Percentiles rank a stretch among this genome's conserved stretches.
phyloP scores from a whole-genome alignment of 805 yeast species.

The Zygosaccharomyces lentus region DNA sequence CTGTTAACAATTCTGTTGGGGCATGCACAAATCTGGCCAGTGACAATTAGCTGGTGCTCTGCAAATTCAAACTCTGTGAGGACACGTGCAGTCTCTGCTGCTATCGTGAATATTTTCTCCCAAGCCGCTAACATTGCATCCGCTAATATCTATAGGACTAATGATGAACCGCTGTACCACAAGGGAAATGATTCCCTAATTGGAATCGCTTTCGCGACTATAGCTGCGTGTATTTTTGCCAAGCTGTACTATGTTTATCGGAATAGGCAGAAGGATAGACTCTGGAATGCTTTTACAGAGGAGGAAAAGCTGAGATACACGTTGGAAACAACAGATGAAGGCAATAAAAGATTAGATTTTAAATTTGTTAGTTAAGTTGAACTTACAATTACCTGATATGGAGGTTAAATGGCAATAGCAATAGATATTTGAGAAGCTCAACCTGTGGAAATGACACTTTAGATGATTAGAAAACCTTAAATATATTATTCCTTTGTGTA shows the following conservation, averaged over 20 bases:
- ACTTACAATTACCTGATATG: too few species aligned
- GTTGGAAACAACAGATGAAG: slow-evolving; percentile 45
- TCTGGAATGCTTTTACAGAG: slow-evolving; percentile 48
- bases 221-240: slow-evolving; percentile 29
- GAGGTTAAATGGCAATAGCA: too few species aligned
- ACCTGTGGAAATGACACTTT: too few species aligned
- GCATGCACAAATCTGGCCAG: slow-evolving; percentile 50
- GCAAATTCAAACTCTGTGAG: slow-evolving; percentile 58
- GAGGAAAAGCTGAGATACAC: slow-evolving; percentile 51
- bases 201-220: slow-evolving; percentile 35
- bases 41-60: slow-evolving; percentile 58
- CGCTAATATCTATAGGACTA: slow-evolving; percentile 51
- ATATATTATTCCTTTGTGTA: too few species aligned
- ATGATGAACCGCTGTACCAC: slow-evolving; percentile 57
- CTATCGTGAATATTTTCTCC: slow-evolving; percentile 59
- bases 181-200: slow-evolving; percentile 49
- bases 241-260: slow-evolving; percentile 36
- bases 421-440: too few species aligned
- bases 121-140: slow-evolving; percentile 55
- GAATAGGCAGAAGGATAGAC: slow-evolving; percentile 41
- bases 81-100: slow-evolving; percentile 61
- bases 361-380: slow-evolving; percentile 32
- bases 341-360: slow-evolving; percentile 56
- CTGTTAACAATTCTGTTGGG: slow-evolving; percentile 37
- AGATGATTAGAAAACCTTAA: too few species aligned